phyloP scores from a whole-genome alignment of 2,329 filamentous ascomycete genomes.

The Ceratocystiopsis minuta region DNA sequence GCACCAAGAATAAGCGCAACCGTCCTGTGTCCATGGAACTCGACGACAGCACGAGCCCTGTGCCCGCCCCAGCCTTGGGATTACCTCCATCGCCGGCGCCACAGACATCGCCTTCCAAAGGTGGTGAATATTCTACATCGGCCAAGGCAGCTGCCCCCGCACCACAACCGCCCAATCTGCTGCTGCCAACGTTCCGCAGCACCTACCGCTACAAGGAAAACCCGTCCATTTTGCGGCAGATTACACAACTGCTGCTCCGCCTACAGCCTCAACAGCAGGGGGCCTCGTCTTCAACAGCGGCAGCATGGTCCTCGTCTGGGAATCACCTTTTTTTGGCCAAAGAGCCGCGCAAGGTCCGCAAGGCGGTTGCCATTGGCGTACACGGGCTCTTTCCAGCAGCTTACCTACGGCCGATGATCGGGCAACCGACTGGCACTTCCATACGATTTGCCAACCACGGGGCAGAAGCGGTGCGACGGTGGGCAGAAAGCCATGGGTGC shows the following conservation, averaged over 20 bases:
- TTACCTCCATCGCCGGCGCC: not conserved
- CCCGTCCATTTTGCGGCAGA: slow-evolving; percentile 52
- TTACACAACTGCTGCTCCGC: slow-evolving; percentile 38
- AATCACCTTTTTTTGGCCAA: slow-evolving; percentile 57
- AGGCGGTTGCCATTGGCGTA: slow-evolving; percentile 80
- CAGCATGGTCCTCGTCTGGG: slow-evolving; percentile 12
- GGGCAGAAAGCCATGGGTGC: slow-evolving; percentile 58
- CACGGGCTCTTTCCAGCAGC: slow-evolving; percentile 87
- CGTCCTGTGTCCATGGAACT: slow-evolving; percentile 31
- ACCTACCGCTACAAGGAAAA: slow-evolving; percentile 51
- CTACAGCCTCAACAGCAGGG: slow-evolving; percentile 29
- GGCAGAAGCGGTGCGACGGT: slow-evolving; percentile 66
- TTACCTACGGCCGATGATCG: slow-evolving; percentile 74
- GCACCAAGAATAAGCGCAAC: slow-evolving; percentile 23
- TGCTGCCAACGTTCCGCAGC: slow-evolving; percentile 50
- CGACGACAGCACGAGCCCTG: slow-evolving; percentile 16
- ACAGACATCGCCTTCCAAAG: not conserved
- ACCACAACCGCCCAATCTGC: slow-evolving; percentile 33
- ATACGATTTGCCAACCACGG: slow-evolving; percentile 81
- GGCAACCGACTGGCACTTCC: slow-evolving; percentile 88
- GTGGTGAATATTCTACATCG: not conserved
- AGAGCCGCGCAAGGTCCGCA: slow-evolving; percentile 55
- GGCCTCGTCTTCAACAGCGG: too few species aligned
- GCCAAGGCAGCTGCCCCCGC: not conserved
- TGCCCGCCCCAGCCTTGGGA: slow-evolving; percentile 12